Evolutionary conservation across 176 grass and related monocot genomes (phyloP).

Genomic region (Oryza rufipogon): DNA sequence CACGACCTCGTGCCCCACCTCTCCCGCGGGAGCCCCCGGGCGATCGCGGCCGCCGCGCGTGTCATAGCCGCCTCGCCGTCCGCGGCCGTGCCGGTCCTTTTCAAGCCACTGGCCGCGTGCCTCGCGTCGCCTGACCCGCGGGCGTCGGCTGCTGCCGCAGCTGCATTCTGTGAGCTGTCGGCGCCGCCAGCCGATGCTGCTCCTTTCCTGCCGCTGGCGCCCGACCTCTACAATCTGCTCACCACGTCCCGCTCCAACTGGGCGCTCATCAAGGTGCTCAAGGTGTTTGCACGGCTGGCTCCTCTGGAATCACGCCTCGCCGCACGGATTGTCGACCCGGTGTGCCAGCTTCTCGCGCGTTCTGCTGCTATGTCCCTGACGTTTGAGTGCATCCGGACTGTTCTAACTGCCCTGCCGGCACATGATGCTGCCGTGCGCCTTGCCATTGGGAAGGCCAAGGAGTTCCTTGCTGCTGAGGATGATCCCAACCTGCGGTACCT

Average conservation of each 20-base stretch:
- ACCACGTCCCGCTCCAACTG: constrained; percentile 78
- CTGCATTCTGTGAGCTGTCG: constrained; percentile 91
- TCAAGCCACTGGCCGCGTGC: constrained; percentile 92
- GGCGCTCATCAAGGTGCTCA: constrained; percentile 92
- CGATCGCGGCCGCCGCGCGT: constrained; percentile 60
- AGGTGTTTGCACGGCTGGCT: constrained; percentile 76
- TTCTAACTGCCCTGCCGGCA: constrained; percentile 56
- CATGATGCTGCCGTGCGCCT: constrained; percentile 62
- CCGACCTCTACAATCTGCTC: constrained; percentile 76
- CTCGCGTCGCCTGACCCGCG: constrained; percentile 70
- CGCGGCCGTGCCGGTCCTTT: constrained; percentile 59
- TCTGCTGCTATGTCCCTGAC: constrained; percentile 78
- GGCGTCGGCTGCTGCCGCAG: constrained; percentile 58
- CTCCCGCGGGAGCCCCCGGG: constrained; percentile 54
- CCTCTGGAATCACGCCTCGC: constrained; percentile 76
- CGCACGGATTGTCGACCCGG: constrained; percentile 64
- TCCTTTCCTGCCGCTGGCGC: constrained; percentile 84
- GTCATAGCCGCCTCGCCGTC: constrained; percentile 64
- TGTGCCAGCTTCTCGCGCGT: constrained; percentile 68
- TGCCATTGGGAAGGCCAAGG: constrained; percentile 74
- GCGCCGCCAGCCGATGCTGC: constrained; percentile 59
- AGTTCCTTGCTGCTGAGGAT: constrained; percentile 63
- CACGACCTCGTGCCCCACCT: constrained; percentile 73
- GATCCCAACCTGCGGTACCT: constrained; percentile 95
- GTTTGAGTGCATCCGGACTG: constrained; percentile 79